Evolutionary conservation across 1,284 basidiomycete genomes (phyloP), one percentile per base, ranked within the genome.

Genomic region (Ustilago loliicola): DNA sequence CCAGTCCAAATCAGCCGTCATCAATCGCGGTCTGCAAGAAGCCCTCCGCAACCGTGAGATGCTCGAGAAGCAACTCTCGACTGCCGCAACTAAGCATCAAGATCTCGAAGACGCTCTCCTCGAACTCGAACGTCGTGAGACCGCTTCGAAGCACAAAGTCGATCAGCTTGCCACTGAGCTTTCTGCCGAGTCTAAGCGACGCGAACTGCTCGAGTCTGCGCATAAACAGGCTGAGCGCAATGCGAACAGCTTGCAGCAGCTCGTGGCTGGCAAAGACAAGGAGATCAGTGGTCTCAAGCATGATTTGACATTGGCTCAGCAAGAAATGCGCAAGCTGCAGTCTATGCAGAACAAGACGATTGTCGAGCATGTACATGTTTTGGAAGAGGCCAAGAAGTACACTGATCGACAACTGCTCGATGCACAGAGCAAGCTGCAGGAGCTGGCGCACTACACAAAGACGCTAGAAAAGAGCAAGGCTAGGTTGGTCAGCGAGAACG

Each of bases 281-380:
- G 95, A 98, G 83, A 89, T 96, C 51, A 92, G 92, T 79, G 92
- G 93, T 77, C 91, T 92, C 9, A 88, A 93, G 10, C 89, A 90
- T 7, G 93, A 96, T 72, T 88, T 96, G 61, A 93, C 76, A 1
- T 38, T 68, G 23, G 71, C 66, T 10, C 93, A 98, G 83, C 93
- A 92, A 90, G 92, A 94, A 80, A 84, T 80, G 74, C 72, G 68
- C 61, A 81, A 69, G 70, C 82, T 84, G 54, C 80, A 75, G 62
- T 92, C 92, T 8, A 91, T 91, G 84, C 94, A 96, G 87, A 95
- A 98, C 89, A 98, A 96, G 89, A 98, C 95, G 15, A 97, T 98
- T 67, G 95, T 99, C 55, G 96, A 99, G 87, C 97, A 99, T 84
- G 95, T 99, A 23, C 93, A 99, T 82, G 97, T 99, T 19, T 90